Base-by-base conservation (phyloP, 2,329 filamentous ascomycete genomes). In the Calonectria pteridis region DNA sequence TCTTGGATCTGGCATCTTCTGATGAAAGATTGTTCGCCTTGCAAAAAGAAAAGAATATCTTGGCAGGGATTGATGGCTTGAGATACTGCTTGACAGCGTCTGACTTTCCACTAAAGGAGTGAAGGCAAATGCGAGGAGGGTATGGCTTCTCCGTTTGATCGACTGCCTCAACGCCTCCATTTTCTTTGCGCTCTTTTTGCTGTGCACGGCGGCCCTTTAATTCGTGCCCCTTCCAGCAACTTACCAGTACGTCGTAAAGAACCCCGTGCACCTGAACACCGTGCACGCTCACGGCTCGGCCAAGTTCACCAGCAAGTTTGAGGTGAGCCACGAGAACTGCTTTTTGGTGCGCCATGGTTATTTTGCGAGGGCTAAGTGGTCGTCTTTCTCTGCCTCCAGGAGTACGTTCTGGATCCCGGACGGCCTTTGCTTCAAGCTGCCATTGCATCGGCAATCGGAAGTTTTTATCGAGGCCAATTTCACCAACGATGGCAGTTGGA, bases 41-140 rank as follows among this genome's bases (percentile, higher is more conserved):
- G 0, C 94, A 98, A 81, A 98, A 98, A 0, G 95, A 98, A 77
- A 97, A 96, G 84, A 92, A 98, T 16, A 98, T 89, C 23, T 91
- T 88, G 0, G 92, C 91, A 0, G 95, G 95, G 6, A 96, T 91
- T 0, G 89, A 88, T 1, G 91, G 90, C 67, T 94, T 89, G 29
- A 94, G 85, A 78, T 97, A 98, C 81, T 95, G 94, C 75, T 90
- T 93, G 23, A 97, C 85, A 6, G 92, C 90, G 49, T 96, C 92
- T 6, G 91, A 87, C 3, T 93, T 90, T 0, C 95, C 95, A 31
- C 94, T 96, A 83, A 95, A 98, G 0, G 95, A 98, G 83, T 98
- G 96, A 73, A 98, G 90, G 80, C 96, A 98, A 78, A 98, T 93
- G 5, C 95, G 88, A 0, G 95, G 95, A 4, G 96, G 95, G 78